Percentiles rank a stretch among this genome's conserved stretches.
Evolutionary conservation across 768 basidiomycete species (phyloP).

Genomic region (Suillus hirtellus): DNA sequence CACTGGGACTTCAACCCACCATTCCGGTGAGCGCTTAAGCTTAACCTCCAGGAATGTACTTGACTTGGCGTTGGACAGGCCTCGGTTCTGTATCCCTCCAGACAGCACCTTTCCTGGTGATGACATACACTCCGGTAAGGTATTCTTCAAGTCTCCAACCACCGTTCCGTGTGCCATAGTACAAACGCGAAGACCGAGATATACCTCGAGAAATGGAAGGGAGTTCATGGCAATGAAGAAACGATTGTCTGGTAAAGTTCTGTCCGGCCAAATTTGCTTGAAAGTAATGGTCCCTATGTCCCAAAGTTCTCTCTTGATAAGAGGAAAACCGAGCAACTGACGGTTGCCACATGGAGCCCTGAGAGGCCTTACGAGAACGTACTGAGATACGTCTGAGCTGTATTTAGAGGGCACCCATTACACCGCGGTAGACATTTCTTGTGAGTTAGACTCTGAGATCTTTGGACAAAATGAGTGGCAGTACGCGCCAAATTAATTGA

Average conservation of each 20-base stretch:
- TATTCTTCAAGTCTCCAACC: not conserved
- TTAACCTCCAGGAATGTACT: not conserved
- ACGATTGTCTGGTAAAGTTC: not conserved
- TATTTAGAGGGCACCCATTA: not conserved
- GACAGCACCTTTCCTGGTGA: not conserved
- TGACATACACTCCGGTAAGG: not conserved
- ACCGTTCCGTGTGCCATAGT: not conserved
- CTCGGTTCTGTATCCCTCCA: not conserved
- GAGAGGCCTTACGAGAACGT: no score
- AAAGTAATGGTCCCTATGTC: not conserved
- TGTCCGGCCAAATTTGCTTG: not conserved
- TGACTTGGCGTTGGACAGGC: slow-evolving; percentile 1
- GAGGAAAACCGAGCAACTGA: no score
- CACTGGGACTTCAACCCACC: not conserved
- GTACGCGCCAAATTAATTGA: not conserved
- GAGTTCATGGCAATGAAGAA: not conserved
- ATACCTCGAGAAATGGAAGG: not conserved
- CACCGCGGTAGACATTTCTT: not conserved
- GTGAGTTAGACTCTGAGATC: not conserved
- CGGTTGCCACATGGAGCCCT: no score
- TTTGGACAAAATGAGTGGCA: not conserved
- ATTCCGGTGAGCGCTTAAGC: slow-evolving; percentile 1
- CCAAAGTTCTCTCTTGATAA: no score
- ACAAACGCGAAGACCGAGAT: not conserved
- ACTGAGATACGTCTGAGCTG: no score